Percentiles rank a stretch among this genome's conserved stretches.
Evolutionary conservation across 352 stramenopile genomes (phyloP).

Genomic region (Phytophthora litchii): DNA sequence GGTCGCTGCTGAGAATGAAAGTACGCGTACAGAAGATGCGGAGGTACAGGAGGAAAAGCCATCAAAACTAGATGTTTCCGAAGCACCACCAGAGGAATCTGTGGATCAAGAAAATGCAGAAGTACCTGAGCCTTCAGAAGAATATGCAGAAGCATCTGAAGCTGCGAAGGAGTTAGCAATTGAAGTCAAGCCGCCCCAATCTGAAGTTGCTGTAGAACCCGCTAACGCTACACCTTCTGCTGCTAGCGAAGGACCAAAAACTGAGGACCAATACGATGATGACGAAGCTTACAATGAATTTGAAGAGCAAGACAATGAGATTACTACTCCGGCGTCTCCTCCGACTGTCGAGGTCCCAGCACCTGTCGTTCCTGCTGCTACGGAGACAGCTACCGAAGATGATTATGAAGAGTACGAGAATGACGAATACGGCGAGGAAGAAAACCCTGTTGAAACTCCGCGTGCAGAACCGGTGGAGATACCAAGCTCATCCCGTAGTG

Average conservation of each 20-base stretch:
- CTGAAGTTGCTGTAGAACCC: conserved; percentile 1
- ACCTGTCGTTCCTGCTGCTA: neutral
- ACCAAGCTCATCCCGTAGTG: neutral
- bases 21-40: neutral
- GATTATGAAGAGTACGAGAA: conserved; percentile 66
- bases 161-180: conserved; percentile 3
- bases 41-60: neutral
- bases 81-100: neutral
- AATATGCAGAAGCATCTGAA: conserved; percentile 1
- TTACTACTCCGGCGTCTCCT: neutral
- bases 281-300: conserved; percentile 60
- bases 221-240: neutral
- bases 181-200: neutral
- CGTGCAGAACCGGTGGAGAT: neutral
- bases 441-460: conserved; percentile 8
- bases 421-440: conserved; percentile 36
- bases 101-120: neutral
- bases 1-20: neutral
- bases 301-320: conserved; percentile 38
- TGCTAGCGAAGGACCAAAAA: conserved; percentile 13
- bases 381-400: conserved; percentile 24
- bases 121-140: neutral
- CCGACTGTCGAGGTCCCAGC: neutral
- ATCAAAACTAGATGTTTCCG: neutral
- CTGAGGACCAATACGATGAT: conserved; percentile 41